phyloP scores from a whole-genome alignment of 177 flowering plant genomes.

The Vitis hybrid region DNA sequence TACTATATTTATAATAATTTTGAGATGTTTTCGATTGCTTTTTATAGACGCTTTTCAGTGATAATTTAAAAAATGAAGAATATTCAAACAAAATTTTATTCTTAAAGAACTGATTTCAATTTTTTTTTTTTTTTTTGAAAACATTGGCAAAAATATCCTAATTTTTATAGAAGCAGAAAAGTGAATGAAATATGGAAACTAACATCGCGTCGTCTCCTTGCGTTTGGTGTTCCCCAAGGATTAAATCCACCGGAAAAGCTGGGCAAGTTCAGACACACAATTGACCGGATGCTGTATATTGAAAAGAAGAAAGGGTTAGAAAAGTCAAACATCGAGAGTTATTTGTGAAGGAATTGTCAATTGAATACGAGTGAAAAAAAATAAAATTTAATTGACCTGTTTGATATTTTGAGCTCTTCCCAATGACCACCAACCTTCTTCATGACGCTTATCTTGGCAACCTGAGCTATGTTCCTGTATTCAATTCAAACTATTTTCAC shows the following conservation, averaged over 20 bases:
- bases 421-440: conserved; percentile 65
- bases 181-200: conserved; percentile 24
- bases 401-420: conserved; percentile 67
- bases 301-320: not conserved
- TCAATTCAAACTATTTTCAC: not conserved
- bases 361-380: not conserved
- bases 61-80: too few species aligned
- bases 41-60: too few species aligned
- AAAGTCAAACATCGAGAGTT: too few species aligned
- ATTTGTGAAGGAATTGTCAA: not conserved
- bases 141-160: too few species aligned
- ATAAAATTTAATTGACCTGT: conserved; percentile 33
- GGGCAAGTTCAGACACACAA: conserved; percentile 88
- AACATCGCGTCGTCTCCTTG: conserved; percentile 53
- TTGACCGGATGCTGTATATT: conserved; percentile 83
- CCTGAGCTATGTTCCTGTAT: conserved; percentile 77
- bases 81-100: too few species aligned
- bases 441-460: conserved; percentile 73
- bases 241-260: conserved; percentile 97
- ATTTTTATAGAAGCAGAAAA: too few species aligned
- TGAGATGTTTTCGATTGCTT: too few species aligned
- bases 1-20: too few species aligned
- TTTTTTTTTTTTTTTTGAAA: too few species aligned
- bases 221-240: conserved; percentile 96
- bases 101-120: too few species aligned